Evolutionary conservation across 2,329 filamentous ascomycete species (phyloP).

Genomic region (Claviceps sp.): DNA sequence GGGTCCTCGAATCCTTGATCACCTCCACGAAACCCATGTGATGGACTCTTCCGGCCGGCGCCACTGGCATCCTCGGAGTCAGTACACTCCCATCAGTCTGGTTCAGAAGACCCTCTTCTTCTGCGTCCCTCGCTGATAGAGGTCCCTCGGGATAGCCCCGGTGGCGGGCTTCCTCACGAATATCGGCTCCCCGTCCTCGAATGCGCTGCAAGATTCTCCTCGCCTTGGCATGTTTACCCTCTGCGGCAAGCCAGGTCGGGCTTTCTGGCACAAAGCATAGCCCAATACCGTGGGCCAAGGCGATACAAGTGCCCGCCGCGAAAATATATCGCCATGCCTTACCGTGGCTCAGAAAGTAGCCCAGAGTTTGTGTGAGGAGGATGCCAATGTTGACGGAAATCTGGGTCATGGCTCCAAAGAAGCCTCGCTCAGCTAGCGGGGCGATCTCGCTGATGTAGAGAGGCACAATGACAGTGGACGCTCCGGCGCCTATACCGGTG

Average conservation of each 20-base stretch:
- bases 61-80: conserved; percentile 1
- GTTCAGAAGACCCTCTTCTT: conserved; percentile 58
- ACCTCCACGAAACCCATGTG: conserved; percentile 53
- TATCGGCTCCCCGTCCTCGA: conserved; percentile 53
- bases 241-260: conserved; percentile 72
- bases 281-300: conserved; percentile 51
- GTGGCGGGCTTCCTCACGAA: conserved; percentile 56
- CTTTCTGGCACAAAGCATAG: conserved; percentile 75
- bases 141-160: conserved; percentile 34
- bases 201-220: conserved; percentile 60
- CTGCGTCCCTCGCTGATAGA: conserved; percentile 27
- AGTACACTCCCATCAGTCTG: conserved; percentile 12
- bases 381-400: conserved; percentile 91
- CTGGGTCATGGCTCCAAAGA: conserved; percentile 79
- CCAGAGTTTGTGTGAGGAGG: conserved; percentile 66
- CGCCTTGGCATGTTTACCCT: conserved; percentile 46
- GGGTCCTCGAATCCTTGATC: conserved; percentile 51
- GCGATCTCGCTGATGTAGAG: conserved; percentile 90
- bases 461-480: conserved; percentile 82
- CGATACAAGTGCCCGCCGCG: conserved; percentile 56
- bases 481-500: conserved; percentile 73
- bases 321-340: conserved; percentile 76
- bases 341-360: conserved; percentile 74
- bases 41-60: neutral
- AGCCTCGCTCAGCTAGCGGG: conserved; percentile 57